Evolutionary conservation across 805 yeast genomes (phyloP), one percentile per base, ranked within the genome.

Genomic region (Alloascoidea africana): DNA sequence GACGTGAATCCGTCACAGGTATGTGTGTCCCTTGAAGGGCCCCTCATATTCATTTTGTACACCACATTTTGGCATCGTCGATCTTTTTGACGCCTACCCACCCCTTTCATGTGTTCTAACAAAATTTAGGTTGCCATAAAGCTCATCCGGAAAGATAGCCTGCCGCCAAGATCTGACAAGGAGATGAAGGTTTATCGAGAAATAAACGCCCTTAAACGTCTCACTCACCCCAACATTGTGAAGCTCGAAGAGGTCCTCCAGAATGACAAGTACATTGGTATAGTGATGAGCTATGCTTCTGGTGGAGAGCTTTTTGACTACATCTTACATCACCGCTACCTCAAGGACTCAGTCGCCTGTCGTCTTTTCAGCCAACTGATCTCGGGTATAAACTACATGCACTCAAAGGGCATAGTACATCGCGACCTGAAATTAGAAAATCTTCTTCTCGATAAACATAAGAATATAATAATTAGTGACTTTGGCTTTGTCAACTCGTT

Each of bases 81-180:
- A n/a, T n/a, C n/a, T n/a, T n/a, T n/a, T n/a, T n/a, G n/a, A n/a
- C n/a, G n/a, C n/a, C n/a, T n/a, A n/a, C n/a, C n/a, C n/a, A n/a
- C n/a, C n/a, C n/a, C n/a, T n/a, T n/a, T n/a, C n/a, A n/a, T n/a
- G n/a, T n/a, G n/a, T n/a, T n/a, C n/a, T n/a, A n/a, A n/a, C n/a
- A n/a, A n/a, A n/a, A n/a, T n/a, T n/a, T n/a, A n/a, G n/a, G 74
- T 85, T 6, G 98, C 98, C 36, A 86, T 91, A 49, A 91, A 91
- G 53, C 71, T 91, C 44, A 85, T 91, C 41, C 75, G 87, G 49
- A 69, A 94, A 48, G 95, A 86, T 42, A 73, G 85, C 11, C 78
- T 91, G n/a, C 79, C 86, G 38, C 77, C 81, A 45, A 85, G 85
- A 40, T 73, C 87, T 5, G 93, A 82, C 46, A 74, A 83, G 42